Base-by-base conservation (phyloP, 148 eudicot species). In the Bassia scoparia region DNA sequence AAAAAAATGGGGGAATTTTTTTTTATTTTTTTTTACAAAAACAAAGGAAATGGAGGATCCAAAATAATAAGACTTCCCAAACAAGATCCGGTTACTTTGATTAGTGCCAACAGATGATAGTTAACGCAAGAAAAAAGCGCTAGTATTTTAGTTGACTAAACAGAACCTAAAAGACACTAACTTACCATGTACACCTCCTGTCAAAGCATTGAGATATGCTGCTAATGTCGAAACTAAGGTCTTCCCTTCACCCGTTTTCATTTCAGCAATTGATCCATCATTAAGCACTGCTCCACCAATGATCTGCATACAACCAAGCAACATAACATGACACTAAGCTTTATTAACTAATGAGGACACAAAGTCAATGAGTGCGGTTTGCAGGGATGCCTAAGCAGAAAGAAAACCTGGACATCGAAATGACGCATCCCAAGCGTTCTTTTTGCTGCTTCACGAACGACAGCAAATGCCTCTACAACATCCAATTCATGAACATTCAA, bases 231-330 rank as follows among this genome's bases (percentile, higher is more conserved):
- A 96, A 74, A 96, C 99, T 82, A 96, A 75, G 18, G 99, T 96
- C 82, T 96, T 96, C 76, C 99, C 99, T 81, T 96, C 99, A 34
- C 99, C 99, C 3, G 99, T 96, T 85, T 96, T 96, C 97, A 96
- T 96, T 79, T 96, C 99, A 52, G 99, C 99, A 67, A 96, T 96
- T 68, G 92, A 88, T 61, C 96, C 97, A 83, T 96, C 97, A 79
- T 96, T 90, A 78, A 96, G 96, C 85, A 92, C 99, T 24, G 97
- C 96, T 73, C 99, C 99, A 77, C 99, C 99, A 73, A 96, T 89
- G 62, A 96, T 90, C 97, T 96, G n/a, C n/a, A n/a, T n/a, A 80
- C 12, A 67, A 62, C 27, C 69, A 63, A 59, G 62, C 49, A 81
- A 80, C 41, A 59, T 43, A 53, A 67, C 31, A 69, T 35, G 17